Percentiles rank a stretch among this genome's conserved stretches.
Conservation (phyloP, 257 asterid species). For the Asclepias syriaca region DNA sequence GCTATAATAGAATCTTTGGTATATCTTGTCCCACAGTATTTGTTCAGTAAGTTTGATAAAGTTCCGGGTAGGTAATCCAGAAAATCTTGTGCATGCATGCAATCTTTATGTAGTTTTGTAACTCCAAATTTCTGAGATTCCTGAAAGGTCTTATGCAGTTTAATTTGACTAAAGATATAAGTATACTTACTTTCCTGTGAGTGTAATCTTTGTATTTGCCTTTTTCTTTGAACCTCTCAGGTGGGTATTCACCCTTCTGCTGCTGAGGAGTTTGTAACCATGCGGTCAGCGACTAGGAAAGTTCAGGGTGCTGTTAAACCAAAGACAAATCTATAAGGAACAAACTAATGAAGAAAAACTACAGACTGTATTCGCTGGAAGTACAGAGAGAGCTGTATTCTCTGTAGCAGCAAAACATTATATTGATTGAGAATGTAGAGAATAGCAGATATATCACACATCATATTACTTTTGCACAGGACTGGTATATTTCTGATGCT, state of each 20-base stretch:
- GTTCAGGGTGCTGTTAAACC: constrained; percentile 55
- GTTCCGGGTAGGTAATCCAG: neutral
- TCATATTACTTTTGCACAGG: neutral
- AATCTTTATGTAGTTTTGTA: neutral
- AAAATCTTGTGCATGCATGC: neutral
- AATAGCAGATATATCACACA: no score
- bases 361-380: neutral
- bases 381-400: neutral
- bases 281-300: constrained; percentile 67
- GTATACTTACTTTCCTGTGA: neutral
- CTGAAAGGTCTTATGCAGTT: neutral
- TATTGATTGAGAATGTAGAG: neutral
- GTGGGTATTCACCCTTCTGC: constrained; percentile 98
- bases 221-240: constrained; percentile 30
- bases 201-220: neutral
- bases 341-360: neutral
- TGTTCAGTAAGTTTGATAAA: neutral
- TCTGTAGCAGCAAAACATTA: neutral
- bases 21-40: neutral
- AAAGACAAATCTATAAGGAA: constrained; percentile 43
- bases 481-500: neutral
- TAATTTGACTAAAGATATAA: neutral
- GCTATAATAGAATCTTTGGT: neutral
- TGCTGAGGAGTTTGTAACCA: constrained; percentile 94
- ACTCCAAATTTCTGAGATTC: neutral